phyloP scores from a whole-genome alignment of 2,329 filamentous ascomycete genomes.

The Dichotomopilus funicola region DNA sequence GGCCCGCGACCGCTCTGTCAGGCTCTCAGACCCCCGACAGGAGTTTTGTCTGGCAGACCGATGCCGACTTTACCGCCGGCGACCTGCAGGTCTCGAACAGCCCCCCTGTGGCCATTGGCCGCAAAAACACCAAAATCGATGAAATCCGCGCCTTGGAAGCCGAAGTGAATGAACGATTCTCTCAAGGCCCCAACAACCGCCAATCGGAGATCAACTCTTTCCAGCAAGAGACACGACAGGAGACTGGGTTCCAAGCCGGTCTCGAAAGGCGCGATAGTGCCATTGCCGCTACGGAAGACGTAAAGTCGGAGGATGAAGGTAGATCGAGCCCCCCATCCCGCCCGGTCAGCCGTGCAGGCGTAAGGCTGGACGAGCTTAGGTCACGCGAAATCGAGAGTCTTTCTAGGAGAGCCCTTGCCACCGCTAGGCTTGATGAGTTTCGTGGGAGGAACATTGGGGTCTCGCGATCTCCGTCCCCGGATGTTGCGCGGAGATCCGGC shows the following conservation, averaged over 20 bases:
- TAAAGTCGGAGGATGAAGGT: constrained; percentile 13
- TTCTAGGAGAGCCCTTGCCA: constrained; percentile 42
- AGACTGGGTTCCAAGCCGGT: constrained; percentile 20
- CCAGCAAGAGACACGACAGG: too few relatives aligned
- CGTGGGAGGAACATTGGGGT: constrained; percentile 41
- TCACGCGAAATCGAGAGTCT: constrained; percentile 37
- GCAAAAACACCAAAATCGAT: constrained; percentile 31
- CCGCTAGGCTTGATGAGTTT: constrained; percentile 47
- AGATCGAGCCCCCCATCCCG: constrained; percentile 2
- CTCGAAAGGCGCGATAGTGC: neutral
- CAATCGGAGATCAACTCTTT: too few relatives aligned
- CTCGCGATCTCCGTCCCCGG: constrained; percentile 39
- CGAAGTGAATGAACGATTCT: constrained; percentile 22
- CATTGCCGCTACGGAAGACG: constrained; percentile 14
- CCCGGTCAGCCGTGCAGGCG: constrained; percentile 29
- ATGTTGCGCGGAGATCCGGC: constrained; percentile 29
- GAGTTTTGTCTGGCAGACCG: constrained; percentile 50
- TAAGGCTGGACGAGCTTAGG: constrained; percentile 44
- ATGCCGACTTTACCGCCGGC: constrained; percentile 51
- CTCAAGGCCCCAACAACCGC: constrained; percentile 1
- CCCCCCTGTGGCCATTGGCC: constrained; percentile 41
- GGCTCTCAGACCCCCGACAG: constrained; percentile 37
- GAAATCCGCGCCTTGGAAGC: constrained; percentile 32
- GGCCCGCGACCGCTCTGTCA: constrained; percentile 8
- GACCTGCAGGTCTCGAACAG: constrained; percentile 51